A percentile compares a stretch with the other conserved stretches of the same genome.
Conservation (phyloP, 352 stramenopile species). For the Phytophthora pseudosyringae region DNA sequence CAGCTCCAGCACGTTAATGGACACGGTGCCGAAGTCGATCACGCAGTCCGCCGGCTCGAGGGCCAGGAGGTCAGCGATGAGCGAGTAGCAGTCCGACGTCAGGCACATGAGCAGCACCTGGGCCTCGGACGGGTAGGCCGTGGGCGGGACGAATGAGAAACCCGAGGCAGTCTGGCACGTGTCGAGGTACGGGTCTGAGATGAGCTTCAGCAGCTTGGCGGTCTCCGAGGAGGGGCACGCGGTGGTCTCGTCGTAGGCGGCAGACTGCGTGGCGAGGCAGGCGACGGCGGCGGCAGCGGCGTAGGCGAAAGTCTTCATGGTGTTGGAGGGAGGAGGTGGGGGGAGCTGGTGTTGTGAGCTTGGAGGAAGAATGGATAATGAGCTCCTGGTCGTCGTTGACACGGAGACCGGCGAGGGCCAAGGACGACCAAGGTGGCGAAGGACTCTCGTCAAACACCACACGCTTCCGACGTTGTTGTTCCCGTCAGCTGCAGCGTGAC, state of each 20-base stretch:
- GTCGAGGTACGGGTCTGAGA: conserved; percentile 21
- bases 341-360: conserved; percentile 39
- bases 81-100: conserved; percentile 39
- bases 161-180: conserved; percentile 38
- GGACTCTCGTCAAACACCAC: conserved; percentile 19
- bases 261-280: conserved; percentile 35
- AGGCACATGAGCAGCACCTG: conserved; percentile 49
- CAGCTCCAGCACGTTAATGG: conserved; percentile 57
- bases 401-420: too few species aligned
- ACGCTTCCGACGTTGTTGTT: conserved; percentile 3
- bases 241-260: conserved; percentile 38
- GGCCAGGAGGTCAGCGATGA: conserved; percentile 38
- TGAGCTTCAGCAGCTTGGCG: conserved; percentile 39
- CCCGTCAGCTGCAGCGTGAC: not conserved
- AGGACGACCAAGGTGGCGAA: not conserved
- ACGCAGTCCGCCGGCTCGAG: conserved; percentile 52
- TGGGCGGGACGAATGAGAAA: conserved; percentile 44
- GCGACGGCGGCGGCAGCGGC: conserved; percentile 24
- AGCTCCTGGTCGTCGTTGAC: conserved; percentile 6
- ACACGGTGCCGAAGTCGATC: conserved; percentile 44
- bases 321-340: conserved; percentile 16
- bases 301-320: conserved; percentile 51
- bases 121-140: conserved; percentile 34
- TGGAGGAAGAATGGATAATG: conserved; percentile 49
- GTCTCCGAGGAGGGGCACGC: conserved; percentile 39